phyloP scores from a whole-genome alignment of 2,329 filamentous ascomycete species.

The Cladosporium halotolerans region DNA sequence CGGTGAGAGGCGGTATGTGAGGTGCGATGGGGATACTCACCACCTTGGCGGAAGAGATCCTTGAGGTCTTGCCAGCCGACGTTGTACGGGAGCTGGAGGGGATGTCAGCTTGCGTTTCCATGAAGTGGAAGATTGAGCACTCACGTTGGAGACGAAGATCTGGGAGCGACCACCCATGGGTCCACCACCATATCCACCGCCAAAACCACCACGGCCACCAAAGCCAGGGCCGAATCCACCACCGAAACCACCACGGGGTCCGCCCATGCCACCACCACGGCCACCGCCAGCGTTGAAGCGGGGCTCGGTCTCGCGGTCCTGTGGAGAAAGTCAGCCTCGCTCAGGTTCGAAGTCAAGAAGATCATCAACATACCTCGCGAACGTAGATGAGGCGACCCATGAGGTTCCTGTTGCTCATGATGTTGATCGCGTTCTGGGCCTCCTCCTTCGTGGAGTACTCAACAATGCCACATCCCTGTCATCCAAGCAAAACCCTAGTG shows the following conservation, averaged over 20 bases:
- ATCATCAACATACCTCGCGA: constrained; percentile 67
- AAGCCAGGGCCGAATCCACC: constrained; percentile 42
- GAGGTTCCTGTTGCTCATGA: constrained; percentile 97
- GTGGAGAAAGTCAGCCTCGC: constrained; percentile 6
- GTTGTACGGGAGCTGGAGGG: constrained; percentile 79
- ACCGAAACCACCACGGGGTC: constrained; percentile 44
- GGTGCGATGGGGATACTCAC: constrained; percentile 52
- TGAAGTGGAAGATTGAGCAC: constrained; percentile 40
- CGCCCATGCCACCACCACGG: constrained; percentile 43
- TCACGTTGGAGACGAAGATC: constrained; percentile 96
- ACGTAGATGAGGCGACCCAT: constrained; percentile 99
- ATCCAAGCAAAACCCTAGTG: constrained; percentile 31
- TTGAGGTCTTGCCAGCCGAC: constrained; percentile 99
- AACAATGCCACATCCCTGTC: constrained; percentile 65
- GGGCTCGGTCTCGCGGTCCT: constrained; percentile 98
- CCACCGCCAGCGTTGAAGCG: constrained; percentile 76
- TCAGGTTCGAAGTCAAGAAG: background rate
- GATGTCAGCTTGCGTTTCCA: constrained; percentile 17
- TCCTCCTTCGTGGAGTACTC: constrained; percentile 99
- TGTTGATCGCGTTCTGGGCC: constrained; percentile 94
- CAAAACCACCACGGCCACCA: constrained; percentile 45
- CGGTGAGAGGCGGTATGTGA: background rate
- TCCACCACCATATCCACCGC: constrained; percentile 42
- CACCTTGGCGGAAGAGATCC: constrained; percentile 95
- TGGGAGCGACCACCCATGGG: constrained; percentile 67